phyloP scores from a whole-genome alignment of 805 yeast genomes.

The Cyberlindnera japonica region DNA sequence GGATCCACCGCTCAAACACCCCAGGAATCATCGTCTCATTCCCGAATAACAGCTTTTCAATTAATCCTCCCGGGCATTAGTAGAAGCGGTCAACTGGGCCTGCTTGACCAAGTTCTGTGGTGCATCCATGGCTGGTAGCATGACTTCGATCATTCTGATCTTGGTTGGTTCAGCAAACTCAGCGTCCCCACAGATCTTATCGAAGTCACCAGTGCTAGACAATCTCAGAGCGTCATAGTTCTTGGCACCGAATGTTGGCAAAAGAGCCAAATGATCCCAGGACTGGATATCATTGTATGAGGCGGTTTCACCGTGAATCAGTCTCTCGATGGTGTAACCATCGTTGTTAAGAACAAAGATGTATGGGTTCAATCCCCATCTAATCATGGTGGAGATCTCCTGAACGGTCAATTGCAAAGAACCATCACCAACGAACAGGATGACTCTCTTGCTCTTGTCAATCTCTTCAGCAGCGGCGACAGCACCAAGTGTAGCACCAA shows the following conservation, averaged over 20 bases:
- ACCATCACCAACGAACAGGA: constrained; percentile 72
- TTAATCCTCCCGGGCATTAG: constrained; percentile 31
- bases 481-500: constrained; percentile 68
- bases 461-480: constrained; percentile 63
- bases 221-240: constrained; percentile 54
- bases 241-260: constrained; percentile 47
- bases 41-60: too few relatives aligned
- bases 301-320: constrained; percentile 66
- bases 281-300: constrained; percentile 63
- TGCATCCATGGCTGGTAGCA: constrained; percentile 69
- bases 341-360: constrained; percentile 66
- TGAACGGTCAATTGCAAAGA: constrained; percentile 72
- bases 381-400: constrained; percentile 65
- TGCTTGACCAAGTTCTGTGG: constrained; percentile 62
- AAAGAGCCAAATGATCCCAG: constrained; percentile 60
- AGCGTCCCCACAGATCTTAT: constrained; percentile 42
- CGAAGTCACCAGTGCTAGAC: constrained; percentile 54
- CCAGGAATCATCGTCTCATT: too few relatives aligned
- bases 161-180: constrained; percentile 52
- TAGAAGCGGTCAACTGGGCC: constrained; percentile 56
- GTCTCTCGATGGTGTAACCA: constrained; percentile 73
- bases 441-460: constrained; percentile 57
- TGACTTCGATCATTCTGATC: constrained; percentile 63
- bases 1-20: too few relatives aligned
- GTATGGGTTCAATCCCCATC: constrained; percentile 65